Evolutionary conservation across 257 asterid species (phyloP), one percentile per base, ranked within the genome.

Genomic region (Rubia yunnanensis): DNA sequence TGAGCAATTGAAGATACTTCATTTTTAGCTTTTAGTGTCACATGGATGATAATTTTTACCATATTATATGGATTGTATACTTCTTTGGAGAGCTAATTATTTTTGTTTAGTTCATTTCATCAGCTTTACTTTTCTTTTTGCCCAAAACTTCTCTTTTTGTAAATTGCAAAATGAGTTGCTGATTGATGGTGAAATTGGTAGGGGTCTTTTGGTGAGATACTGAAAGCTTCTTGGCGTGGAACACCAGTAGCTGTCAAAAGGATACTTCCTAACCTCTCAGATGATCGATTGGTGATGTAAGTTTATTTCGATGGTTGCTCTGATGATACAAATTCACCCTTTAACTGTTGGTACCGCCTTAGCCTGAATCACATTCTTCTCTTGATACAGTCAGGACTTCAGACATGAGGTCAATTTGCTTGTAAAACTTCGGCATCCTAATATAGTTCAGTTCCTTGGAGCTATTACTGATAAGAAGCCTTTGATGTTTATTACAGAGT

Each of bases 181-280:
- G 77, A 75, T 60, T 83, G 54, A n/a, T 49, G 9, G 63, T 27
- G n/a, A 18, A 65, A 32, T 49, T 84, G 56, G 30, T 71, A 94
- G 98, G 99, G 99, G 58, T 94, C 99, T 60, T 94, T 94, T 68
- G 99, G 99, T 53, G 99, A 94, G 94, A 94, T 94, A 80, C 69
- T 94, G 59, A 94, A 81, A 82, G 97, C 96, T 67, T 61, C 73
- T 76, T 94, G 97, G 99, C 86, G 96, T 69, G 99, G 96, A 72
- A 94, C 99, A 71, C 99, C 96, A 14, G 97, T 90, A 20, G 97
- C 97, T 79, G 81, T 94, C 77, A 94, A 90, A 72, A 94, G 97
- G 73, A 94, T 90, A 68, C 99, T 94, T 72, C 99, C 99, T 61
- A 94, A 82, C 72, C 99, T 90, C 71, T 90, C 95, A 55, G 98